These are phyloP conservation scores for Pestalotiopsis sp. DNA, from an alignment of 2,329 filamentous ascomycete species.

Conservation along the genomic window DNA sequence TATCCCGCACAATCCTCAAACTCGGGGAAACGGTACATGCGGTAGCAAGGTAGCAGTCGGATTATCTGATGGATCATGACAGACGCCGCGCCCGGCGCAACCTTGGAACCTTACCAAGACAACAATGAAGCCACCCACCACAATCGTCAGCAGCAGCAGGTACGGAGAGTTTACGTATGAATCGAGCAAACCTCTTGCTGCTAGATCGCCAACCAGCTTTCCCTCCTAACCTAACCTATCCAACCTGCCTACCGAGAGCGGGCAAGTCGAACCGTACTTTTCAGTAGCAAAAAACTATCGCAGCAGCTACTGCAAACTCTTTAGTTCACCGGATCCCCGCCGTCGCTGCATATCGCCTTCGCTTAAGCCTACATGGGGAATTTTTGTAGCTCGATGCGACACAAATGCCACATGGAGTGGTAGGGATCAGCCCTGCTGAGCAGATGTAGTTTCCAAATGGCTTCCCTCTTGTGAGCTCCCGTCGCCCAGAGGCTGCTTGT, in stretches of 20 bases:
- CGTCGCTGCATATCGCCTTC: neutral
- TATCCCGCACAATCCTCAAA: neutral
- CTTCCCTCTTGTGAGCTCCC: neutral
- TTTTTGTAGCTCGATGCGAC: conserved; percentile 1
- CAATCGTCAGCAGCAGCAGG: neutral
- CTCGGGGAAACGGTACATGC: neutral
- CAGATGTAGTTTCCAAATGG: neutral
- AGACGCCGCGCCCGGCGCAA: neutral
- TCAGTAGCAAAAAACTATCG: neutral
- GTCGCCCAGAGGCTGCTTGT: neutral
- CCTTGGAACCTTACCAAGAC: neutral
- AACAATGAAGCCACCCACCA: neutral
- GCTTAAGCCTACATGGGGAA: conserved; percentile 6
- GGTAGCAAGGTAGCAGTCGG: neutral
- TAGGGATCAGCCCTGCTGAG: conserved; percentile 11
- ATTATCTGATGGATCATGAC: neutral
- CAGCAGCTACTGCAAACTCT: neutral
- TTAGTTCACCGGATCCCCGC: neutral
- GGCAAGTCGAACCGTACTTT: neutral
- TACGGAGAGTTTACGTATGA: neutral
- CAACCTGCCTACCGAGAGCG: neutral
- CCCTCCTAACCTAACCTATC: neutral
- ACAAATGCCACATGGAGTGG: conserved; percentile 13
- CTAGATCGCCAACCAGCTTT: neutral
- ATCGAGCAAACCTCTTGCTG: neutral